A percentile compares a stretch with the other conserved stretches of the same genome.
phyloP scores from a whole-genome alignment of 2,329 filamentous ascomycete genomes.

The Drechslerella coelobrocha region DNA sequence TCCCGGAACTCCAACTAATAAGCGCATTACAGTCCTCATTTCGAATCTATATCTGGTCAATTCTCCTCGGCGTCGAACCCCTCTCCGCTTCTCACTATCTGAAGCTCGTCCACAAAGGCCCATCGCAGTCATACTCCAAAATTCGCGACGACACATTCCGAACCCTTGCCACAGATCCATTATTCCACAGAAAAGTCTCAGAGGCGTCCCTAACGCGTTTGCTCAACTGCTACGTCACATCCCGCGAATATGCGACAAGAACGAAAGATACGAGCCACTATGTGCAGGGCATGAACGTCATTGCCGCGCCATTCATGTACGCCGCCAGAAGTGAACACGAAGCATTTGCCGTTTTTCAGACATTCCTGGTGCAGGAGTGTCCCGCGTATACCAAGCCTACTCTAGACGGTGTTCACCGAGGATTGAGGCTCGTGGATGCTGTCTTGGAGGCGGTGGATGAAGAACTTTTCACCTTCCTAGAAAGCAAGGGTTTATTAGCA shows the following conservation, averaged over 20 bases:
- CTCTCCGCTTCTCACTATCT: conserved; percentile 88
- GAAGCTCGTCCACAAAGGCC: conserved; percentile 85
- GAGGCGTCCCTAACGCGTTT: conserved; percentile 94
- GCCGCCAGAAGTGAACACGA: conserved; percentile 92
- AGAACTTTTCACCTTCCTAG: conserved; percentile 82
- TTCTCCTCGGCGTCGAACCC: conserved; percentile 85
- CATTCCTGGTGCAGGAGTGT: conserved; percentile 83
- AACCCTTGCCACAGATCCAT: conserved; percentile 92
- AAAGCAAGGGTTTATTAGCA: conserved; percentile 84
- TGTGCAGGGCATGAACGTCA: conserved; percentile 98
- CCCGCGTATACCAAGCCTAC: conserved; percentile 93
- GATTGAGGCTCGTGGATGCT: conserved; percentile 87
- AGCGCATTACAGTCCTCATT: conserved; percentile 73
- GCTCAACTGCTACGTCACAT: conserved; percentile 71
- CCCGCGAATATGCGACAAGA: conserved; percentile 75
- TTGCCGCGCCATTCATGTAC: conserved; percentile 94
- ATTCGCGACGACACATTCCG: conserved; percentile 98
- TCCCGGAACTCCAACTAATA: conserved; percentile 17
- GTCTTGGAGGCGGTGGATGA: conserved; percentile 90
- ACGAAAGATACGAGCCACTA: conserved; percentile 79
- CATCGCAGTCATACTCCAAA: conserved; percentile 93
- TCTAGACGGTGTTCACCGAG: conserved; percentile 96
- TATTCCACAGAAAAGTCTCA: conserved; percentile 92
- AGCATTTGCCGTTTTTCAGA: conserved; percentile 89
- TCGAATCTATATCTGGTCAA: conserved; percentile 94